Percentiles rank a stretch among this genome's conserved stretches.
phyloP scores from a whole-genome alignment of 148 eudicot genomes.

The Euryodendron excelsum region DNA sequence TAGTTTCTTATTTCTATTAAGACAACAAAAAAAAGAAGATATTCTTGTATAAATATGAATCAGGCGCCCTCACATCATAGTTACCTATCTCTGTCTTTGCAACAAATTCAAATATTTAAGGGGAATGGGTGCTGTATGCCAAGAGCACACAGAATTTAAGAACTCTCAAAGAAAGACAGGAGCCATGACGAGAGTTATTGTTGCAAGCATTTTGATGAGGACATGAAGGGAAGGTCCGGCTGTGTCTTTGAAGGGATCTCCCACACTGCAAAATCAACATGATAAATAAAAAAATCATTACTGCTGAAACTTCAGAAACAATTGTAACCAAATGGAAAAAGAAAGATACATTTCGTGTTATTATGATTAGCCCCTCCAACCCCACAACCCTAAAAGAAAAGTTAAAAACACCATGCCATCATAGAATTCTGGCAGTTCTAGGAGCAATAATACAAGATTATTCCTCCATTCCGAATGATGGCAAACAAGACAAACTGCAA shows the following conservation, averaged over 20 bases:
- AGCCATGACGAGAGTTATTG: slow-evolving; percentile 97
- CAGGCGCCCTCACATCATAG: slow-evolving; percentile 8
- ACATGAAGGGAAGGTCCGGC: slow-evolving; percentile 99
- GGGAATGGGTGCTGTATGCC: not conserved
- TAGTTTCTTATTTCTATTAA: slow-evolving; percentile 13
- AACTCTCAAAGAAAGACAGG: slow-evolving; percentile 68
- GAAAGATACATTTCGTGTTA: not conserved
- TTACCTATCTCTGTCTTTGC: not conserved
- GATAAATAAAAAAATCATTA: not conserved
- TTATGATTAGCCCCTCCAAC: not conserved
- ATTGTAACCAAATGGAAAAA: not conserved
- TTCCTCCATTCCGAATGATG: not conserved
- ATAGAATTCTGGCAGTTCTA: too few relatives aligned
- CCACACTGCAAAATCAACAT: slow-evolving; percentile 66
- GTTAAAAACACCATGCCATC: not conserved
- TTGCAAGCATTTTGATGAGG: slow-evolving; percentile 93
- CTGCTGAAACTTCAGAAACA: not conserved
- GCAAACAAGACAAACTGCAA: not conserved
- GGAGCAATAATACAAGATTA: too few relatives aligned
- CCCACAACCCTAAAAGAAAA: not conserved
- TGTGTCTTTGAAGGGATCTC: slow-evolving; percentile 98
- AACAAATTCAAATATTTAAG: not conserved
- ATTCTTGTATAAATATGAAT: not conserved
- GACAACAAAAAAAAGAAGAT: not conserved
- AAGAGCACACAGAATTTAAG: not conserved